Evolutionary conservation across 1,284 basidiomycete genomes (phyloP).

Genomic region (Microbotryum lychnidis-dioicae): DNA sequence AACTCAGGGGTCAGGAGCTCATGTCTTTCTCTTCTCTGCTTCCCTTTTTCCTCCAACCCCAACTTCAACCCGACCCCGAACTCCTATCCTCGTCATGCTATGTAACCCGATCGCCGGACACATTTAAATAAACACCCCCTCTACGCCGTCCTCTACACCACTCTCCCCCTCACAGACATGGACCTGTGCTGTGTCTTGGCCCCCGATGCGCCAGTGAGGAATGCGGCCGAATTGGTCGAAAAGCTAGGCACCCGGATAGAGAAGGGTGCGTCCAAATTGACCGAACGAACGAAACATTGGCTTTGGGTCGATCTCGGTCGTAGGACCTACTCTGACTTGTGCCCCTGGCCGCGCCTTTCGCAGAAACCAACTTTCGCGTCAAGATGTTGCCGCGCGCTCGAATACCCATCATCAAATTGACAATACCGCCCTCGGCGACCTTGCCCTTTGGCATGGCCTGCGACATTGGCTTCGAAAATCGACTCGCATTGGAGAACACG

Average conservation of each 20-base stretch:
- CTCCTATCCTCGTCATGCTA: too few relatives aligned
- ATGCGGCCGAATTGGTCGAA: slow-evolving; percentile 83
- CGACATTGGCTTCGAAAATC: slow-evolving; percentile 97
- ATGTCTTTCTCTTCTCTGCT: not conserved
- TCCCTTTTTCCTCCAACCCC: not conserved
- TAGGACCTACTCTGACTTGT: slow-evolving; percentile 3
- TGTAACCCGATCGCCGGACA: too few relatives aligned
- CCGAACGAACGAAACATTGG: not conserved
- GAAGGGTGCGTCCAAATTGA: slow-evolving; percentile 54
- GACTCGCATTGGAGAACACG: slow-evolving; percentile 93
- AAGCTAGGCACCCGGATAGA: slow-evolving; percentile 89
- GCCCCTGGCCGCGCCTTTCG: too few relatives aligned
- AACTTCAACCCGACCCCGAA: too few relatives aligned
- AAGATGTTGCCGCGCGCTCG: slow-evolving; percentile 93
- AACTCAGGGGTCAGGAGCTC: too few relatives aligned
- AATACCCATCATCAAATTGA: slow-evolving; percentile 97
- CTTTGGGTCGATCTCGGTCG: not conserved
- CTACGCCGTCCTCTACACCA: too few relatives aligned
- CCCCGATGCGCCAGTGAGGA: slow-evolving; percentile 53
- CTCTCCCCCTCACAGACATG: slow-evolving; percentile 61
- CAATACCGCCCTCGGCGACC: slow-evolving; percentile 78
- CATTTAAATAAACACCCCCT: too few relatives aligned
- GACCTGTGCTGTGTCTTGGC: slow-evolving; percentile 94
- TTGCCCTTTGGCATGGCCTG: slow-evolving; percentile 78
- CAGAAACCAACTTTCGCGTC: slow-evolving; percentile 95